Base-by-base conservation (phyloP, 2,329 filamentous ascomycete species). In the Microascus cirrosus region DNA sequence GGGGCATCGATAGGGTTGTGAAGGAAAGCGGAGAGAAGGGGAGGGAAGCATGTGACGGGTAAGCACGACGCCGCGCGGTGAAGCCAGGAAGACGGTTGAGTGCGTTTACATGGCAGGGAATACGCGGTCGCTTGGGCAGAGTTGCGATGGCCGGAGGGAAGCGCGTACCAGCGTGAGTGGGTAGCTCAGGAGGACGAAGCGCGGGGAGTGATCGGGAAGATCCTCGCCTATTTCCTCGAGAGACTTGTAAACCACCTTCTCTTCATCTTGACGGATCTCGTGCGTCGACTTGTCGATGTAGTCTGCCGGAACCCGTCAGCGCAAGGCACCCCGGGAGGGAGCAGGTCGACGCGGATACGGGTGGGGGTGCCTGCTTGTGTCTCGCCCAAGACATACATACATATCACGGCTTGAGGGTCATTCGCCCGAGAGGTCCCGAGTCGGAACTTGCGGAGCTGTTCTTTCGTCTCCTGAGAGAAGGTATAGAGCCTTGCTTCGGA, bases 371-470 rank as follows among this genome's bases (percentile, higher is more conserved):
- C n/a, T 20, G 11, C 24, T 8, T 22, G 28, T 11, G 20, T 24
- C 53, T 6, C 12, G 35, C 32, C 32, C 32, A 32, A 34, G 48
- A 74, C 70, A 65, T 70, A 79, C 86, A 73, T 88, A 97, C 94
- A 97, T 65, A 99, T 95, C 61, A 95, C 85, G 61, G 92, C 94
- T 76, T 96, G 90, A 0, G 92, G 87, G 53, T 87, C 85, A 69
- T 87, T 93, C 56, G 90, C 85, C 63, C 94, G 80, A 36, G 92
- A 96, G 2, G 94, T 97, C 28, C 87, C 84, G 32, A 99, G 81
- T 55, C 94, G 89, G 76, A 99, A 99, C 74, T 96, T 97, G 72
- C 90, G 88, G 63, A 99, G 83, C 68, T 92, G 86, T 63, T 91
- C 85, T 74, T 87, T 94, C 53, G 90, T 96, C 74, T 94, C 90